Percentiles rank a stretch among this genome's conserved stretches.
phyloP scores from a whole-genome alignment of 2,329 filamentous ascomycete species.

The Claviceps digitariae region DNA sequence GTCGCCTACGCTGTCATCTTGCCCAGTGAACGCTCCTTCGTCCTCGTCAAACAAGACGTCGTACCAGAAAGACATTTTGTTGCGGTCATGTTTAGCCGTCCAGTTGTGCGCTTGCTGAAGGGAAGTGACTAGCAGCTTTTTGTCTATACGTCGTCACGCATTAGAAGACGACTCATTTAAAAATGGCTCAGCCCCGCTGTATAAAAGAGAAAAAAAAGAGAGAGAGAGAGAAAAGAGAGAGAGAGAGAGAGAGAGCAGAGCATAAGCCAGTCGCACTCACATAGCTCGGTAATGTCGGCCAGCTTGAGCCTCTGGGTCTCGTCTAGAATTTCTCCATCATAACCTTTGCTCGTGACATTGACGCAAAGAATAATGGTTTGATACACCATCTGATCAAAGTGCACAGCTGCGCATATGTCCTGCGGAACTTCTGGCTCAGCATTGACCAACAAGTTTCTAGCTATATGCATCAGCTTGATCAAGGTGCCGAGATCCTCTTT shows the following conservation, averaged over 20 bases:
- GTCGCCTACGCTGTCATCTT: slow-evolving; percentile 39
- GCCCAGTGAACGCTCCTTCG: slow-evolving; percentile 30
- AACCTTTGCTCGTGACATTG: slow-evolving; percentile 54
- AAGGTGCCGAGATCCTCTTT: slow-evolving; percentile 50
- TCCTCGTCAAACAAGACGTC: slow-evolving; percentile 51
- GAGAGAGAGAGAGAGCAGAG: not conserved
- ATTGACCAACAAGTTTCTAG: slow-evolving; percentile 50
- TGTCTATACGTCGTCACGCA: slow-evolving; percentile 30
- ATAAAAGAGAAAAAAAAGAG: not conserved
- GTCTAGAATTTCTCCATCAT: slow-evolving; percentile 49
- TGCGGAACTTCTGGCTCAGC: slow-evolving; percentile 51
- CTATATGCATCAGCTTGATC: slow-evolving; percentile 55
- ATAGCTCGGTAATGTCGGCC: slow-evolving; percentile 50
- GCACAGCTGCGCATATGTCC: slow-evolving; percentile 49
- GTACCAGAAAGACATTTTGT: slow-evolving; percentile 58
- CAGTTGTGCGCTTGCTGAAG: slow-evolving; percentile 56
- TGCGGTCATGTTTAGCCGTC: slow-evolving; percentile 54
- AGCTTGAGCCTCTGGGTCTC: slow-evolving; percentile 42
- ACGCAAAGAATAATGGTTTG: slow-evolving; percentile 52
- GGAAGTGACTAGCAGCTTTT: slow-evolving; percentile 52
- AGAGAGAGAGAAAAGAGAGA: slow-evolving; percentile 4
- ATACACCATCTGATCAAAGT: slow-evolving; percentile 53
- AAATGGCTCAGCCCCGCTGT: no score
- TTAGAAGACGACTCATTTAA: not conserved
- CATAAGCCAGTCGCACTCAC: slow-evolving; percentile 23